Base-by-base conservation (phyloP, 1,284 basidiomycete species). In the Malassezia cuniculi region DNA sequence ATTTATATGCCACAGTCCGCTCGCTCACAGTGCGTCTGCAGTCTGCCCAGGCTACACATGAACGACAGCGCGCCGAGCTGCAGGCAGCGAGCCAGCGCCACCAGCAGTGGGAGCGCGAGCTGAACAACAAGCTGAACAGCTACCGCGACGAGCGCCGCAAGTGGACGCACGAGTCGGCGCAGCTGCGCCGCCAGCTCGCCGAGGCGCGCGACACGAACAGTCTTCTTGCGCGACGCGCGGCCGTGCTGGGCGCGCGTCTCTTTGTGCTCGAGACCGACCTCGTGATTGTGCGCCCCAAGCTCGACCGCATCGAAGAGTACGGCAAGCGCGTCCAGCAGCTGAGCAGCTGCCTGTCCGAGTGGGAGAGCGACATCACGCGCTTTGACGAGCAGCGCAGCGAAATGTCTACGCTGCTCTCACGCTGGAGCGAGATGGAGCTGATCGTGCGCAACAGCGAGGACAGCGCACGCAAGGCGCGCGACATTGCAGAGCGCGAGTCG, bases 61-160 rank as follows among this genome's bases (percentile, higher is more conserved):
- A 62, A 18, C 39, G 51, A 9, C 49, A 56, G 30, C 48, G 55
- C 11, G 41, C 44, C 27, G 60, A 64, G 39, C 40, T 54, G 14
- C 33, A 44, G 2, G 36, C 51, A 6, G 55, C 50, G 21, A 62
- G 52, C 34, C 21, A 35, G 7, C 44, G 56, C 3, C 58, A 64
- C 20, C 45, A 55, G 11, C 52, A 52, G 37, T 62, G 59, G 61
- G 54, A 64, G 34, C 48, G 45, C 11, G 61, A 65, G 30, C 53
- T 62, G 20, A 60, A 60, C 39, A 42, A 41, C 42, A 66, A 62
- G 42, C 48, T 62, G 22, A 60, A 55, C 29, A 45, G 41, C 11
- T 60, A 57, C 38, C 54, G 61, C 20, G 57, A 60, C 22, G 61
- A 66, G 43, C 41, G 55, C n/a, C 60, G 61, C 24, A 39, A 45